Evolutionary conservation across 768 basidiomycete genomes (phyloP), one percentile per base, ranked within the genome.

Genomic region (Auriscalpium orientale): DNA sequence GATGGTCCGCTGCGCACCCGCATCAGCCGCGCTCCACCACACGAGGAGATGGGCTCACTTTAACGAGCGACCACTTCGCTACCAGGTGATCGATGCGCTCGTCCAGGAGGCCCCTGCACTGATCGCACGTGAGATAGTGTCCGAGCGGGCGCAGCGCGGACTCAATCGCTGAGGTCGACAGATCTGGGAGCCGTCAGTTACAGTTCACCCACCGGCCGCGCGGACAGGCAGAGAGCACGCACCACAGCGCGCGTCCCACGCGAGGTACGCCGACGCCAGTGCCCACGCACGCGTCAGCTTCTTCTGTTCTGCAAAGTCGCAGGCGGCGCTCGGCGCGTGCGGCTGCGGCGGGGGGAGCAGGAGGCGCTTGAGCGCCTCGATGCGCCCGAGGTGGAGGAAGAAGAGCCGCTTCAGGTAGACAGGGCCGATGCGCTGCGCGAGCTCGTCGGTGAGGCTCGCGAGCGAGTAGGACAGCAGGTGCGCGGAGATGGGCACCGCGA

Each of bases 201-300:
- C 11, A 38, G 43, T 9, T 11, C 20, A 12, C 15, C 21, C 46
- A 47, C 3, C 2, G 46, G 11, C 46, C 18, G 15, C 13, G 48
- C 49, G 11, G 18, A 45, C 4, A 52, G 38, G n/a, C 33, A n/a
- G 3, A 38, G 4, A 49, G 18, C 16, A 68, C 78, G 57, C 64
- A 89, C 87, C 89, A 61, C 88, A 86, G 55, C 87, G 75, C 37
- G 86, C 85, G 68, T 90, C 89, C 89, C 89, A 91, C 10, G 86
- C 86, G 8, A 91, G 78, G 70, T 90, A 90, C 11, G 89, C 89
- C 2, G 85, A 82, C 21, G 89, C 89, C 35, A 91, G 71, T 13
- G 89, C 87, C 89, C 89, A 91, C 6, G 89, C 89, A 46, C 89
- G 72, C 11, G 86, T 86, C 38, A 91, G 64, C 65, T 81, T 87